Base-by-base conservation (phyloP, 1,139 yeast genomes). In the Candida tetrigidarum region DNA sequence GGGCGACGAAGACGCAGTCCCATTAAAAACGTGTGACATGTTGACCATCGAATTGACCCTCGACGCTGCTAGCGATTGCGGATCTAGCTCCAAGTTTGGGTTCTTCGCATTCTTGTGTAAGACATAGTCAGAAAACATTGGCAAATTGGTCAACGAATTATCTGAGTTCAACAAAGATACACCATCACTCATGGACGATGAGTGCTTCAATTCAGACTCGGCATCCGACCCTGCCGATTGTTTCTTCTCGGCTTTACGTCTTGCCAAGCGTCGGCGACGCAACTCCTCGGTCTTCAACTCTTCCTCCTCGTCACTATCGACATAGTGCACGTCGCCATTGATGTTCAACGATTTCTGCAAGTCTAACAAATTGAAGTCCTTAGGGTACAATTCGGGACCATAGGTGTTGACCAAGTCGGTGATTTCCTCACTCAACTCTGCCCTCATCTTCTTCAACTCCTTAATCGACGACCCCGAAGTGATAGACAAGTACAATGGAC, bases 401-500 rank as follows among this genome's bases (percentile, higher is more conserved):
- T 63, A 71, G n/a, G 62, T 62, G 53, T 74, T 74, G 20, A 75
- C 79, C 33, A 74, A 54, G 15, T 66, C 68, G 3, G 80, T 75
- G 42, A 75, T 68, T 23, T 74, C 76, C 47, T 69, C 74, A 46
- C 72, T 61, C 48, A 74, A 60, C 51, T 71, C 69, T 27, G 59
- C 55, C 48, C 79, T 62, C 51, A 64, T 59, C 44, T 67, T 65
- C 50, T 78, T 80, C 48, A 76, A 67, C 45, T 78, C 84, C 41
- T 67, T 63, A 37, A 83, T 72, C 29, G 85, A 82, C 48, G 88
- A 83, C 12, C 83, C 80, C 40, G 82, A 76, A 5, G 78, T 78
- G 4, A 50, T 50, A 2, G 96, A 86, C 36, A 91, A 68, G 60
- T 90, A 86, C 41, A 92, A 69, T 0, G 98, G 97, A 51, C 91